These are phyloP conservation scores for Tolypocladium tropicale DNA, from an alignment of 2,329 filamentous ascomycete species.

Conservation along the genomic window DNA sequence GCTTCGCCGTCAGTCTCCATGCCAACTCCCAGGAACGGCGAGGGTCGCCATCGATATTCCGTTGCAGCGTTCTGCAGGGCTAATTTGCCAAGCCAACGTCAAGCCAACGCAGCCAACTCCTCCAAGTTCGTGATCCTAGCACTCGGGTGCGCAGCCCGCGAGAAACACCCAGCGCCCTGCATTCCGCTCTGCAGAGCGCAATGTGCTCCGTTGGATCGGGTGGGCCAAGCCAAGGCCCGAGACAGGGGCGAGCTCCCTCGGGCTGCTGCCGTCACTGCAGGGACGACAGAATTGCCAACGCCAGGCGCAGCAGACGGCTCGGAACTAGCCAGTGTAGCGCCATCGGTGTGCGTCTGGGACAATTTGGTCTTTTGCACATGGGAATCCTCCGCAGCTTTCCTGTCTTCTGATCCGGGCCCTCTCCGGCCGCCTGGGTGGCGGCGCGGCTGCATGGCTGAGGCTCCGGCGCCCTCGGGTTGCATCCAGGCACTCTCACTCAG, in stretches of 20 bases:
- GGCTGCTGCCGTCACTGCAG: background rate
- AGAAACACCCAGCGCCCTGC: background rate
- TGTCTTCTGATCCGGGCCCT: background rate
- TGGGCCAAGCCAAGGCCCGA: background rate
- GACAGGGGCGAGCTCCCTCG: background rate
- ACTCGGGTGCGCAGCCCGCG: too few relatives aligned
- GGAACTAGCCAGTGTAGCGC: background rate
- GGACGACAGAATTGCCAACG: background rate
- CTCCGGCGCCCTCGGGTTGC: background rate
- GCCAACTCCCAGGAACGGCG: background rate
- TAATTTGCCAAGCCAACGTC: background rate
- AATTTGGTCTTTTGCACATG: background rate
- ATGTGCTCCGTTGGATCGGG: background rate
- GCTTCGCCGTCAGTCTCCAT: background rate
- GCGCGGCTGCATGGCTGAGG: constrained; percentile 1
- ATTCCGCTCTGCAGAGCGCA: background rate
- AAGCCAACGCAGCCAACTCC: background rate
- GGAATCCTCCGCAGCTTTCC: background rate
- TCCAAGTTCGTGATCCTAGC: too few relatives aligned
- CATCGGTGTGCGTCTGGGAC: background rate
- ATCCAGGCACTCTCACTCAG: background rate
- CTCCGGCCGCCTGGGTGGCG: background rate
- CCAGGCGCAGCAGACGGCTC: background rate
- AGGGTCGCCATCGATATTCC: background rate
- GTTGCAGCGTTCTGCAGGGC: background rate